Conservation (phyloP, 331 rosid species). For the Telfairia occidentalis region DNA sequence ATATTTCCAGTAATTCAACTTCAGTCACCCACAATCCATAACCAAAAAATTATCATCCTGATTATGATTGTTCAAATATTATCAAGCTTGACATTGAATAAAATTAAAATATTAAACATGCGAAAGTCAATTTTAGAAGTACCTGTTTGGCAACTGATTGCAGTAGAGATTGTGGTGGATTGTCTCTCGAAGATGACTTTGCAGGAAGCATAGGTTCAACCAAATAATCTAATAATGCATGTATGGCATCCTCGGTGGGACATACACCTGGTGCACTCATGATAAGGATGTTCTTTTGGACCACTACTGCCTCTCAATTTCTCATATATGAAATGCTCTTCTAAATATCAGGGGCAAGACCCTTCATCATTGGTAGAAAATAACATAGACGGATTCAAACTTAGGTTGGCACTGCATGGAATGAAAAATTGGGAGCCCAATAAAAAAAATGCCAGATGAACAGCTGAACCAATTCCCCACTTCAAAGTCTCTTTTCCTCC, state of each 20-base stretch:
- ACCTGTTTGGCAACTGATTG: conserved; percentile 66
- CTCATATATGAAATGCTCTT: background rate
- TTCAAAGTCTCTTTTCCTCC: background rate
- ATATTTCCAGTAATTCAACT: background rate
- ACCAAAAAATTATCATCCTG: background rate
- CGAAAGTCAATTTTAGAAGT: conserved; percentile 1
- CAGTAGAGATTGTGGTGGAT: conserved; percentile 31
- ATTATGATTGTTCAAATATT: background rate
- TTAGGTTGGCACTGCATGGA: background rate
- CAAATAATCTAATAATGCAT: conserved; percentile 41
- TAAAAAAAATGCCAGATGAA: background rate
- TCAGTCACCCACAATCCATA: background rate
- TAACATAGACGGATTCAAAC: background rate
- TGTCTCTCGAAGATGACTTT: conserved; percentile 31
- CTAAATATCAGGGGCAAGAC: background rate
- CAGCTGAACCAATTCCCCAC: background rate
- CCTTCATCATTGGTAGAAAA: background rate
- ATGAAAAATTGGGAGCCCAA: background rate
- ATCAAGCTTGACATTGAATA: background rate
- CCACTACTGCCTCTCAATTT: background rate
- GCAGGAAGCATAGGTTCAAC: conserved; percentile 53
- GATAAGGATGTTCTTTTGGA: background rate
- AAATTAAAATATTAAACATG: background rate
- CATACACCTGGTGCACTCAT: conserved; percentile 44
- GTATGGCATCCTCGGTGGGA: conserved; percentile 60